Evolutionary conservation across 345 rosid genomes (phyloP).

Genomic region (Ceriops tagal): DNA sequence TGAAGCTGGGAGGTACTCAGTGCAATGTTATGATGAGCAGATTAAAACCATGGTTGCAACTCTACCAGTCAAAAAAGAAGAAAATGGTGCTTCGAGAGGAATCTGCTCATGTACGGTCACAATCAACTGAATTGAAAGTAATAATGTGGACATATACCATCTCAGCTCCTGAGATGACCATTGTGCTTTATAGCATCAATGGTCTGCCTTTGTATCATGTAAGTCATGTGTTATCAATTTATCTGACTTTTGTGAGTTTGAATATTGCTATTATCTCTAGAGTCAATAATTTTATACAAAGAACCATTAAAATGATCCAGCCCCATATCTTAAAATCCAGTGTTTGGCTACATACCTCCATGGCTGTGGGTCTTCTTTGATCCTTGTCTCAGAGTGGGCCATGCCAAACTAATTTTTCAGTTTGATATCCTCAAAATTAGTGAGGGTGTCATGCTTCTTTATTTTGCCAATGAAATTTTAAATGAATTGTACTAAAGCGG

Average conservation of each 20-base stretch:
- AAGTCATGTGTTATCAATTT: constrained; percentile 34
- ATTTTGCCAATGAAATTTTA: no score
- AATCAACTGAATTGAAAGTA: constrained; percentile 48
- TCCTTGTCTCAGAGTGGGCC: no score
- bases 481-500: no score
- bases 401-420: no score
- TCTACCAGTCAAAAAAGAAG: constrained; percentile 60
- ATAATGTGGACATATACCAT: constrained; percentile 91
- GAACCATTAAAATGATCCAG: no score
- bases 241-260: neutral
- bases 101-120: constrained; percentile 40
- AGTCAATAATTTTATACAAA: no score
- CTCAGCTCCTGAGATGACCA: constrained; percentile 95
- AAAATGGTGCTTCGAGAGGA: constrained; percentile 63
- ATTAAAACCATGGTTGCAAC: constrained; percentile 76
- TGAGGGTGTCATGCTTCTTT: no score
- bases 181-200: constrained; percentile 54
- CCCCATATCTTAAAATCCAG: no score
- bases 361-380: no score
- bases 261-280: no score
- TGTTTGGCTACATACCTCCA: no score
- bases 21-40: constrained; percentile 69
- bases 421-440: no score
- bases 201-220: constrained; percentile 82
- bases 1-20: constrained; percentile 88